These are phyloP conservation scores for Petunia secreta DNA, from an alignment of 257 asterid species.

Conservation along the genomic window DNA sequence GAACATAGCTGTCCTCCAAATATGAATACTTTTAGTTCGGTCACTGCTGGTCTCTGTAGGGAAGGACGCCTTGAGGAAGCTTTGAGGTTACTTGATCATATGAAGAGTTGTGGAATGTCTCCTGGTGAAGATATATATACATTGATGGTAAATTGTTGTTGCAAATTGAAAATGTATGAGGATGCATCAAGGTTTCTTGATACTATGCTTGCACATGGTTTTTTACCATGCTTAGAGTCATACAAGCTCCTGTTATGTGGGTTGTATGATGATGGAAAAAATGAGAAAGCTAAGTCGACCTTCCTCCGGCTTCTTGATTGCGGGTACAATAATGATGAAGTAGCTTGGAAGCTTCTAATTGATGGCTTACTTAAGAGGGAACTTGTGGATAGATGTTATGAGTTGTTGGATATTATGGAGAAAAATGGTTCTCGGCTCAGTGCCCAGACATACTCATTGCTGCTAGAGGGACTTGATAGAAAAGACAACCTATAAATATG, in stretches of 20 bases:
- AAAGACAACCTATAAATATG: conserved; percentile 28
- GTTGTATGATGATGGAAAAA: conserved; percentile 54
- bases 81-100: conserved; percentile 57
- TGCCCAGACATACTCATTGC: conserved; percentile 59
- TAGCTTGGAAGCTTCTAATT: conserved; percentile 75
- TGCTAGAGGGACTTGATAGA: conserved; percentile 54
- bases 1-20: conserved; percentile 54
- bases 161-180: conserved; percentile 55
- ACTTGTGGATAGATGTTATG: conserved; percentile 49
- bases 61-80: conserved; percentile 65
- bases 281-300: conserved; percentile 51
- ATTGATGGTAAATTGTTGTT: conserved; percentile 55
- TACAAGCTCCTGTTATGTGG: conserved; percentile 64
- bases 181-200: conserved; percentile 56
- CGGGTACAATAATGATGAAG: conserved; percentile 75
- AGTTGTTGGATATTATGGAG: conserved; percentile 63
- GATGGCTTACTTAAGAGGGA: conserved; percentile 71
- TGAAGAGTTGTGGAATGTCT: conserved; percentile 48
- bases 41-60: conserved; percentile 61
- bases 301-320: conserved; percentile 53
- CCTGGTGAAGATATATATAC: conserved; percentile 53
- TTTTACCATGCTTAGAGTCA: conserved; percentile 56
- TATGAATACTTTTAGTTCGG: conserved; percentile 49
- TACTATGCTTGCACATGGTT: conserved; percentile 47
- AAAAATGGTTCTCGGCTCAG: conserved; percentile 52